Evolutionary conservation across 2,329 filamentous ascomycete species (phyloP), one percentile per base, ranked within the genome.

Genomic region (Pyricularia grisea): DNA sequence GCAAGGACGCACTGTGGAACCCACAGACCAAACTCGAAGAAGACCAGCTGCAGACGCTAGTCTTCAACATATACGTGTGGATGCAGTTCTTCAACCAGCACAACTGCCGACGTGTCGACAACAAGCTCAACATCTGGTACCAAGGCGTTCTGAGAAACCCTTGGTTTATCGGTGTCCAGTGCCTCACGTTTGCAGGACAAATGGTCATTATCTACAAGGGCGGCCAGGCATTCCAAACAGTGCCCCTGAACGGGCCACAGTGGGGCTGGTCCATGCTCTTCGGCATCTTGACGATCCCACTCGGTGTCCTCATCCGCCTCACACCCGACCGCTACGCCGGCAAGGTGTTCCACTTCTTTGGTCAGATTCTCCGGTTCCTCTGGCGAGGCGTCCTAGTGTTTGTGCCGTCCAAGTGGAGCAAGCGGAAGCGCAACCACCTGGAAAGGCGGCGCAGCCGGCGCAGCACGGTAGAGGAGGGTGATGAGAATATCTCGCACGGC

Each of bases 51-150:
- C 79, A 87, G 69, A 92, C 91, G 0, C 82, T 94, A 12, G 89
- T 94, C 5, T 94, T 94, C 83, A 95, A 94, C 79, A 91, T 90
- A 0, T 94, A 94, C 73, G 90, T 94, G 64, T 94, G 91, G 90
- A 93, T 94, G 90, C 92, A 94, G 73, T 92, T 95, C 72, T 94
- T 94, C 83, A 94, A 95, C 74, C 91, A 89, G 28, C 73, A 72
- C 58, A 81, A 80, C 81, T 93, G 92, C 78, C 89, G 92, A 55
- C 87, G 92, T 14, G 87, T 94, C 10, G 92, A 94, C 77, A 94
- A 95, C 78, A 88, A 88, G 70, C 88, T 94, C 78, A 94, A 95
- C 75, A 90, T 95, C 69, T 80, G 67, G 67, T 93, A 94, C 71
- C 91, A 94, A 76, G 90, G 90, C 30, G 86, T 94, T 64, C 81